Evolutionary conservation across 164 flowering plant species (phyloP), one percentile per base, ranked within the genome.

Genomic region (Stephania yunnanensis): DNA sequence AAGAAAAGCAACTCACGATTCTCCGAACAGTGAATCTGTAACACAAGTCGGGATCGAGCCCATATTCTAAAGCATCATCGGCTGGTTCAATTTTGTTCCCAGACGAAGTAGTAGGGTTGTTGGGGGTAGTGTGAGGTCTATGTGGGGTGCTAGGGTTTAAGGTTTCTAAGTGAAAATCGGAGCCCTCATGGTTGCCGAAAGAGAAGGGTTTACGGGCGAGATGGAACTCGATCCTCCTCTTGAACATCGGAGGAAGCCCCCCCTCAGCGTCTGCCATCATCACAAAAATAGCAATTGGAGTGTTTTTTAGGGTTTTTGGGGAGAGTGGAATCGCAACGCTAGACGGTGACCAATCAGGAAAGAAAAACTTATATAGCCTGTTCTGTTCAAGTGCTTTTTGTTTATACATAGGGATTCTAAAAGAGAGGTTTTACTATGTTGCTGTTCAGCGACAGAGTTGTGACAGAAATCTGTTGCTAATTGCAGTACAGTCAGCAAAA

Each of bases 121-220:
- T n/a, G 13, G 71, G 42, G 36, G 10, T 66, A 9, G 76, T 68
- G 53, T 22, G 78, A 5, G 74, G 58, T 3, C 67, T 64, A 48
- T 76, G 82, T 44, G 71, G 65, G 29, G 42, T 1, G 42, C 71
- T 66, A 13, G 97, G 93, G 74, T 91, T 91, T 77, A 93, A 77
- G 4, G 93, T 93, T 80, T 87, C 93, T 44, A 93, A 76, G 75
- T 78, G 77, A 73, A 93, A 93, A 78, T 85, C 88, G 0, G 84
- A 83, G 58, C 61, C 71, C 4, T 75, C 71, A 2, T 36, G 42
- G 48, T 61, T 84, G 4, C 58, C 53, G 44, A 83, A 80, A 17
- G 69, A 77, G 77, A 72, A 82, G 6, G 84, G 85, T 69, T 87
- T 90, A 25, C 87, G 83, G 3, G 92, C 89, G 4, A 77, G 82